These are phyloP conservation scores for Setomelanomma holmii DNA, from an alignment of 2,329 filamentous ascomycete species.

Conservation along the genomic window DNA sequence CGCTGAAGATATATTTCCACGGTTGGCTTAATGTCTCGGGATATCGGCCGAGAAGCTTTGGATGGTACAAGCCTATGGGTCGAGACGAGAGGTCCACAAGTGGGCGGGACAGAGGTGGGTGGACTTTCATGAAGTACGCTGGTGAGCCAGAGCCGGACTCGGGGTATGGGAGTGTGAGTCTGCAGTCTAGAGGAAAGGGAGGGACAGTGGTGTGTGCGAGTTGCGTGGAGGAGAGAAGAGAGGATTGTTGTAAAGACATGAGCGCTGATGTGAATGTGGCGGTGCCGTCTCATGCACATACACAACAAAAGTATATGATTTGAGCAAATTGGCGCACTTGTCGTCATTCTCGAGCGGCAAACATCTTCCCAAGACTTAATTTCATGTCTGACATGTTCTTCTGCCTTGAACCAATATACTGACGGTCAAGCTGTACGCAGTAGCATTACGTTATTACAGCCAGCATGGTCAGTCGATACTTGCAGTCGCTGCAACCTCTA, in stretches of 20 bases:
- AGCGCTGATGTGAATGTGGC: background rate
- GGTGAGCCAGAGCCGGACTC: background rate
- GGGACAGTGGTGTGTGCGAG: background rate
- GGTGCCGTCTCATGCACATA: background rate
- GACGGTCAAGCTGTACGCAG: too few relatives aligned
- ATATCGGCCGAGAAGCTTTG: slow-evolving; percentile 4
- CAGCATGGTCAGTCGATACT: too few relatives aligned
- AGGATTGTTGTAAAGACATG: background rate
- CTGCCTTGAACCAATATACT: too few relatives aligned
- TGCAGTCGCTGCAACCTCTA: too few relatives aligned
- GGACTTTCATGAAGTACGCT: background rate
- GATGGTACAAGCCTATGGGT: slow-evolving; percentile 11
- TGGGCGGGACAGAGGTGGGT: background rate
- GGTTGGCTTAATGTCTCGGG: slow-evolving; percentile 6
- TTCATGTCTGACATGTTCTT: too few relatives aligned
- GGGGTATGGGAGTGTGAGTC: background rate
- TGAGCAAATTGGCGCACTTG: too few relatives aligned
- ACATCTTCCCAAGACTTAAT: too few relatives aligned
- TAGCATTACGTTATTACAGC: too few relatives aligned
- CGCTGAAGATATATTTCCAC: slow-evolving; percentile 11
- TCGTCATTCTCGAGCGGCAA: too few relatives aligned
- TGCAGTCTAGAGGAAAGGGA: background rate
- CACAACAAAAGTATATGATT: background rate
- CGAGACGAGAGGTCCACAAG: background rate
- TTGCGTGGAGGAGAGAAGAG: background rate